Evolutionary conservation across 352 stramenopile genomes (phyloP).

Genomic region (Phytopythium kandeliae): DNA sequence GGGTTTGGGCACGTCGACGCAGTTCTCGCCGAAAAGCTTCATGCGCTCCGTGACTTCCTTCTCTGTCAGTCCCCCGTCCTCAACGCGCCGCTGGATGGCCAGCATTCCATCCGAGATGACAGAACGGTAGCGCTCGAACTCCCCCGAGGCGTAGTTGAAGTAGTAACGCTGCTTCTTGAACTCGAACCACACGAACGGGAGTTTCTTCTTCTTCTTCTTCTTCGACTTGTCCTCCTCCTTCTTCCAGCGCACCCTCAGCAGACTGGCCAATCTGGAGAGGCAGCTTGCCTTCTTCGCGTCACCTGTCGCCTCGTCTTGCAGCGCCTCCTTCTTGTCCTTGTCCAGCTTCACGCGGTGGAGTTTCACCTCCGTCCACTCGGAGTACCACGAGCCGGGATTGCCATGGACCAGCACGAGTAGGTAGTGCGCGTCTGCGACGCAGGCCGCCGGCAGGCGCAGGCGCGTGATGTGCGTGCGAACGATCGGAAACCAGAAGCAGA

Average conservation of each 20-base stretch:
- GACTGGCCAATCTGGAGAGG: neutral
- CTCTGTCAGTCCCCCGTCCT: constrained; percentile 14
- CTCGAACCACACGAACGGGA: constrained; percentile 44
- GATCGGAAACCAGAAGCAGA: constrained; percentile 57
- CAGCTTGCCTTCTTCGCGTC: neutral
- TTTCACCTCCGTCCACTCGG: constrained; percentile 4
- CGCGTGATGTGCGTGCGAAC: constrained; percentile 56
- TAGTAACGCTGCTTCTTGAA: constrained; percentile 67
- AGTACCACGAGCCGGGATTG: constrained; percentile 11
- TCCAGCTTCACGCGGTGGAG: neutral
- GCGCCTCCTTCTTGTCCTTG: neutral
- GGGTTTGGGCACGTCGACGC: constrained; percentile 31
- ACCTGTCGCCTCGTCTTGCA: neutral
- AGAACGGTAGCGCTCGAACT: constrained; percentile 44
- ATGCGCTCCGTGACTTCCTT: constrained; percentile 7
- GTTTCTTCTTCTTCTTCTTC: neutral
- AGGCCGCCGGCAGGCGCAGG: constrained; percentile 17
- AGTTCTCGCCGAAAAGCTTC: constrained; percentile 38
- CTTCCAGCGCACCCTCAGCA: neutral
- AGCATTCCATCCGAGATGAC: constrained; percentile 18
- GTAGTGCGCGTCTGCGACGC: constrained; percentile 31
- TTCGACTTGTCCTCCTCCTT: neutral
- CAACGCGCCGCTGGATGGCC: constrained; percentile 10
- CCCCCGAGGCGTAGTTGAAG: constrained; percentile 38
- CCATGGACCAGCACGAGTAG: constrained; percentile 40